phyloP scores from a whole-genome alignment of 768 basidiomycete genomes.

The Agrocybe praecox region DNA sequence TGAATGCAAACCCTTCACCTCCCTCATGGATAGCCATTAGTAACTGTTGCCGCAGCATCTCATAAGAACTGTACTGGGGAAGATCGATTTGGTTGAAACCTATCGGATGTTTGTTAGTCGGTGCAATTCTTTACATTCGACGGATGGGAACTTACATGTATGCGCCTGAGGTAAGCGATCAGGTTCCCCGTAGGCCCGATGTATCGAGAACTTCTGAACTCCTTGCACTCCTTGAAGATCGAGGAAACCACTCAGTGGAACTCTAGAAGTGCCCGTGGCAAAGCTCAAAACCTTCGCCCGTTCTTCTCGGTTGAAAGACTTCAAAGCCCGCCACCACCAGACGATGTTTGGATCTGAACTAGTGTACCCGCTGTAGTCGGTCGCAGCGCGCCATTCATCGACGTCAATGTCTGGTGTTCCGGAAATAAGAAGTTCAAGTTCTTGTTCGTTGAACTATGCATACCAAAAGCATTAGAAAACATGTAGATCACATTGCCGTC shows the following conservation, averaged over 20 bases:
- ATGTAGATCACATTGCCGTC: not conserved
- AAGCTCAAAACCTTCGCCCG: constrained; percentile 97
- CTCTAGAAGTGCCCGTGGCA: constrained; percentile 90
- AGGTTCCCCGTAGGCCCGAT: constrained; percentile 86
- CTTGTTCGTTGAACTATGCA: constrained; percentile 88
- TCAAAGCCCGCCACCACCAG: constrained; percentile 99
- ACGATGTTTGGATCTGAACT: constrained; percentile 93
- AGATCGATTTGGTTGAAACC: constrained; percentile 96
- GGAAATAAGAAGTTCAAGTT: constrained; percentile 91
- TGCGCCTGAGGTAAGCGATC: constrained; percentile 89
- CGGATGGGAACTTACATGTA: constrained; percentile 62
- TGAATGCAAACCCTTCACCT: constrained; percentile 93
- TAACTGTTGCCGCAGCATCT: constrained; percentile 91
- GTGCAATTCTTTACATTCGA: constrained; percentile 6
- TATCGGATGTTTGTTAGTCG: constrained; percentile 29
- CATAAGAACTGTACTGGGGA: constrained; percentile 94
- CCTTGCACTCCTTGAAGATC: constrained; percentile 96
- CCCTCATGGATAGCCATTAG: constrained; percentile 94
- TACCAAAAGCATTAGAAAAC: constrained; percentile 4
- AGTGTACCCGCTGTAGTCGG: constrained; percentile 87
- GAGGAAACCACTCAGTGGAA: constrained; percentile 92
- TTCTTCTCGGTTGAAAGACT: constrained; percentile 97
- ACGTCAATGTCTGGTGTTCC: constrained; percentile 99
- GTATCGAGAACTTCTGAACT: constrained; percentile 93
- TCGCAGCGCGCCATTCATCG: constrained; percentile 94